phyloP scores from a whole-genome alignment of 345 rosid genomes.

The Eutrema yunnanense region DNA sequence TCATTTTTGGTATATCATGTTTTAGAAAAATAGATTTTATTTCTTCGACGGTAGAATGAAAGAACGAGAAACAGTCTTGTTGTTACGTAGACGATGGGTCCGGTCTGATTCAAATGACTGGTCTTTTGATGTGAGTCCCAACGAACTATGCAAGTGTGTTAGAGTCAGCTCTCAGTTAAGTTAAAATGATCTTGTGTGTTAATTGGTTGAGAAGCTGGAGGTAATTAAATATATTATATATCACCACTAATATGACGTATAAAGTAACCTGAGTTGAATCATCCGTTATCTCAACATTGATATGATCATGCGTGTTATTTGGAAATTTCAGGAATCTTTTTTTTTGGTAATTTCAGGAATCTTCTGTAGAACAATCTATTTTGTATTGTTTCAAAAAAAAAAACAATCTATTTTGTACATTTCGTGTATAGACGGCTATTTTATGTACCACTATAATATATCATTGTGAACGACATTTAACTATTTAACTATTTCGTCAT shows the following conservation, averaged over 20 bases:
- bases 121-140: neutral
- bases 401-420: neutral
- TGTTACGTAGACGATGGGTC: neutral
- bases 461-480: neutral
- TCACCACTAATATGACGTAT: neutral
- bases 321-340: neutral
- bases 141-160: neutral
- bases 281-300: neutral
- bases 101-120: too few species aligned
- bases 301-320: neutral
- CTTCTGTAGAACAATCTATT: neutral
- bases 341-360: neutral
- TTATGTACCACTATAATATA: neutral
- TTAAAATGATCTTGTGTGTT: neutral
- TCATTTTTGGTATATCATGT: too few species aligned
- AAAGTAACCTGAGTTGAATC: neutral
- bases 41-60: too few species aligned
- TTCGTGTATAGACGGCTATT: neutral
- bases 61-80: neutral
- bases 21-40: too few species aligned
- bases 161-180: neutral
- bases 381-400: too few species aligned
- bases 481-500: neutral
- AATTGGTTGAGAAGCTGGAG: neutral
- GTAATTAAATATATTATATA: too few species aligned